Percentiles rank a stretch among this genome's conserved stretches.
Conservation (phyloP, 1,284 basidiomycete species). For the Moniliophthora roreri region DNA sequence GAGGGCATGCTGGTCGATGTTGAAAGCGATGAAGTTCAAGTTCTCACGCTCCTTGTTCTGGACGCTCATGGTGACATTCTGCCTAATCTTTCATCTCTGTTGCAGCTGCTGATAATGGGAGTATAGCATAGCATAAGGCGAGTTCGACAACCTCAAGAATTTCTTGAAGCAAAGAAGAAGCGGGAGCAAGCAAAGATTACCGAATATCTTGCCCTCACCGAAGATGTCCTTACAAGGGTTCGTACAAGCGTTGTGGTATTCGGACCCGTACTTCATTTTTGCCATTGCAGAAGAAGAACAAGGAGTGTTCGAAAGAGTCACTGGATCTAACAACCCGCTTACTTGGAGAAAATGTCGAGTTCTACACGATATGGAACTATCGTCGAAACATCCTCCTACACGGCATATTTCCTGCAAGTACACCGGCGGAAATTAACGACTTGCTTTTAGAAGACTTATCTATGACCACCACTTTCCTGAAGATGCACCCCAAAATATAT, state of each 20-base stretch:
- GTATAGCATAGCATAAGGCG: neutral
- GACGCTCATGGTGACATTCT: too few relatives aligned
- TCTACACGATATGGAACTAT: conserved; percentile 94
- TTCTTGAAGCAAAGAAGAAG: conserved; percentile 2
- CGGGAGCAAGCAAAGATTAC: conserved; percentile 71
- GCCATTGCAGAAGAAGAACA: conserved; percentile 57
- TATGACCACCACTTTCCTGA: conserved; percentile 78
- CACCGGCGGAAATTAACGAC: conserved; percentile 60
- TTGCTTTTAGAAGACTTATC: conserved; percentile 74
- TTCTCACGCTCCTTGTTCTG: neutral
- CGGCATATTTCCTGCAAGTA: conserved; percentile 69
- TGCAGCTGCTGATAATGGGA: neutral
- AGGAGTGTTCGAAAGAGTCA: conserved; percentile 68
- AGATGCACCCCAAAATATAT: conserved; percentile 89
- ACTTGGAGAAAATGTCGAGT: conserved; percentile 85
- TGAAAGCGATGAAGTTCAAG: neutral
- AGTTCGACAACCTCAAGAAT: conserved; percentile 3
- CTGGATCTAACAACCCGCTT: conserved; percentile 74
- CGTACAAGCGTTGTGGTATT: conserved; percentile 20
- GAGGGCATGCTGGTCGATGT: conserved; percentile 47
- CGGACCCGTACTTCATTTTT: conserved; percentile 4
- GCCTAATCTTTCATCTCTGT: neutral
- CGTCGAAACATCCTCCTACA: conserved; percentile 74
- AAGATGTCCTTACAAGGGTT: conserved; percentile 67
- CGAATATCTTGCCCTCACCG: conserved; percentile 70